Conservation (phyloP, 192 early-diverging fungal genomes). For the Entomortierella chlamydospora region DNA sequence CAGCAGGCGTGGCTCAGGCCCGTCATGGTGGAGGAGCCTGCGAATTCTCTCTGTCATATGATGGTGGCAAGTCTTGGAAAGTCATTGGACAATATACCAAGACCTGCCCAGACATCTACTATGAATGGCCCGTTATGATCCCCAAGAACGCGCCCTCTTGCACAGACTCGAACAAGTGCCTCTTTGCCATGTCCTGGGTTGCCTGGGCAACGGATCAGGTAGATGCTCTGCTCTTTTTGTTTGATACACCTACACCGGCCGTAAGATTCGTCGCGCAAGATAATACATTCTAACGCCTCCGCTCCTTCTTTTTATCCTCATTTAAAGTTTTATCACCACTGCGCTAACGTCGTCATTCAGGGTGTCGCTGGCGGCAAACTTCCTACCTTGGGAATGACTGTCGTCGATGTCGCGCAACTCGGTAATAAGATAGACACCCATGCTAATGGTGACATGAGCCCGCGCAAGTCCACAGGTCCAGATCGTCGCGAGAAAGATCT, state of each 20-base stretch:
- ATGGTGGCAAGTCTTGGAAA: conserved; percentile 70
- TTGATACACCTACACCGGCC: too few relatives aligned
- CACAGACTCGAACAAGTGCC: conserved; percentile 41
- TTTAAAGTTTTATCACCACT: conserved; percentile 75
- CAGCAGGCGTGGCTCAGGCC: conserved; percentile 47
- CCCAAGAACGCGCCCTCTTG: conserved; percentile 53
- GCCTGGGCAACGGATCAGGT: conserved; percentile 73
- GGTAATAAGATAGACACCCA: conserved; percentile 7
- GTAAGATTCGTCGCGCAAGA: too few relatives aligned
- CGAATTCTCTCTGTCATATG: conserved; percentile 74
- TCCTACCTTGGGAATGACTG: conserved; percentile 34
- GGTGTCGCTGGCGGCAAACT: conserved; percentile 29
- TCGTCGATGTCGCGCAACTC: conserved; percentile 26
- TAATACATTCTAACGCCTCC: too few relatives aligned
- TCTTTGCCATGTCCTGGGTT: conserved; percentile 74
- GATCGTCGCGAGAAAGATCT: neutral
- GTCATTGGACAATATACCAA: conserved; percentile 54
- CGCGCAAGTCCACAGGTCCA: conserved; percentile 14
- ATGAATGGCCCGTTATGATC: conserved; percentile 54
- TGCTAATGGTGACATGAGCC: conserved; percentile 25
- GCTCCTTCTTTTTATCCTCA: neutral
- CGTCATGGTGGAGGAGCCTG: conserved; percentile 76
- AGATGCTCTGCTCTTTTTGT: too few relatives aligned
- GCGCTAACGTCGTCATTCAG: conserved; percentile 73
- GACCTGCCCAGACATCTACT: conserved; percentile 59